Conservation (phyloP, 2,329 filamentous ascomycete species). For the Cercospora sp. region DNA sequence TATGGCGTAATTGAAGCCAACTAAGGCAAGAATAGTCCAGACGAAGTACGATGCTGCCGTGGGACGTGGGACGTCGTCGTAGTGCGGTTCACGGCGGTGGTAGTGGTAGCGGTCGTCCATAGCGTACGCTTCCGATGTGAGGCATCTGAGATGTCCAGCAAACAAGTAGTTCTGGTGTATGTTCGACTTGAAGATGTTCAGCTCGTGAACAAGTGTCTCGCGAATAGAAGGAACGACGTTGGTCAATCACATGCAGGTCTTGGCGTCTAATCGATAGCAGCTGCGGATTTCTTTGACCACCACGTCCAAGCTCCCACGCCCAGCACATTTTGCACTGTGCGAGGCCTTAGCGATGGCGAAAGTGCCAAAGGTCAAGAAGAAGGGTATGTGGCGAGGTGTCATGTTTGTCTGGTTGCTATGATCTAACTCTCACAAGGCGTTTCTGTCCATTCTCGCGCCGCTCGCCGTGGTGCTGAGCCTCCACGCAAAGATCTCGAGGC, state of each 20-base stretch:
- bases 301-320: slow-evolving; percentile 6
- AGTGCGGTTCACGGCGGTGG: slow-evolving; percentile 21
- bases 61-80: slow-evolving; percentile 13
- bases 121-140: slow-evolving; percentile 4
- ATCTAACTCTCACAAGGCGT: slow-evolving; percentile 47
- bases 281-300: slow-evolving; percentile 8
- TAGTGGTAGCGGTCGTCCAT: slow-evolving; percentile 30
- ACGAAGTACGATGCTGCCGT: slow-evolving; percentile 26
- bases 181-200: not conserved
- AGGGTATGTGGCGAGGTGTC: slow-evolving; percentile 35
- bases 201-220: slow-evolving; percentile 9
- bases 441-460: slow-evolving; percentile 72
- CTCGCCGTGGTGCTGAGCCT: slow-evolving; percentile 69
- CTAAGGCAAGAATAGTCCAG: slow-evolving; percentile 31
- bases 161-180: not conserved
- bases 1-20: slow-evolving; percentile 37
- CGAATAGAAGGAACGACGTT: not conserved
- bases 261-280: slow-evolving; percentile 5
- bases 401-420: not conserved
- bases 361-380: slow-evolving; percentile 50
- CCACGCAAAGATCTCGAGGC: slow-evolving; percentile 45
- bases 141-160: slow-evolving; percentile 7
- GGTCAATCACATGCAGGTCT: slow-evolving; percentile 13
- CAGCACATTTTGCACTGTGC: not conserved
- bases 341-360: slow-evolving; percentile 42